Evolutionary conservation across 495 filamentous ascomycete species (phyloP), one percentile per base, ranked within the genome.

Genomic region (Penicillium herquei): DNA sequence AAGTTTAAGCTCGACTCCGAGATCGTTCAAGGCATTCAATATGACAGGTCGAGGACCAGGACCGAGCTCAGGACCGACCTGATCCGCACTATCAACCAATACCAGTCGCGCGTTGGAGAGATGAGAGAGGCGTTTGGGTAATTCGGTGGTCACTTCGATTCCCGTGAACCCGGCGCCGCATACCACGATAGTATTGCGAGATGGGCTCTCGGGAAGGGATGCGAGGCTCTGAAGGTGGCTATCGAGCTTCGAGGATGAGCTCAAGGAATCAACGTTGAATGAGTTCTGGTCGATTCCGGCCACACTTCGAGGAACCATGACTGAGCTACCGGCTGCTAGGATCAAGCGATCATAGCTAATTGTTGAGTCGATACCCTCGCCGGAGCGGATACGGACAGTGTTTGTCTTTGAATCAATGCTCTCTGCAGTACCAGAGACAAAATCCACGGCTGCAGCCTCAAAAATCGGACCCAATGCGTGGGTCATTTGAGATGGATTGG

Each of bases 311-410:
- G 67, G 69, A n/a, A 51, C 61, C 21, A 67, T 43, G n/a, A 70
- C 52, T 12, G 58, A 57, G 47, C 70, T 73, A 11, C 70, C 70
- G 1, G 67, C 65, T 9, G 70, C 70, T 16, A 73, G 51, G 52
- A 73, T 55, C n/a, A 73, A 52, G 14, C 69, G 62, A 40, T 69
- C 58, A 34, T 71, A 73, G 12, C 43, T 3, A 11, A 71, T 34
- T 11, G 32, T 52, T 21, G 52, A 57, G 13, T 54, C 35, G 7
- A 46, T 18, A 7, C 62, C 64, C 2, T 54, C 45, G 21, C 43
- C 21, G 10, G 54, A 39, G 31, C 53, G 54, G 10, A 63, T 47
- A 9, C 52, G 47, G 39, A 72, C 48, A 12, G 54, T 58, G 34
- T 67, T 56, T 12, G 54, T 53, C 13, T 52, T 31, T 7, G 58